Evolutionary conservation across 306 rosid genomes (phyloP), one percentile per base, ranked within the genome.

Genomic region (Prosopis cineraria): DNA sequence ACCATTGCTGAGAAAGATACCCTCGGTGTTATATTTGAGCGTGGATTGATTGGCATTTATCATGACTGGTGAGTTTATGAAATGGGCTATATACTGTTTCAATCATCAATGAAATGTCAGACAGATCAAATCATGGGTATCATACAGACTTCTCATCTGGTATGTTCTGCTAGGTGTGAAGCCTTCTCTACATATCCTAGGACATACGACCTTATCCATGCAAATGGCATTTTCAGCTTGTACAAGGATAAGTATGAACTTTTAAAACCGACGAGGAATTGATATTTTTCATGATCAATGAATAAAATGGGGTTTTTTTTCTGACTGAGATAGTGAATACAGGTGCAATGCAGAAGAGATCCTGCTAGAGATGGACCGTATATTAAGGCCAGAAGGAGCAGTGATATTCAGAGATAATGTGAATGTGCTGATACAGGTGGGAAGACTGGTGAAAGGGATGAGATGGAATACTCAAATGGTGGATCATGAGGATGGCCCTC

Each of bases 21-120:
- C 8, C 86, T 88, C 36, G 87, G 87, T 19, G 82, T 78, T 24
- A 37, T 88, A 59, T 88, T 52, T 19, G 91, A 88, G 65, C 91
- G 85, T 50, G 91, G 91, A 66, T 72, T 88, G 65, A 82, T 88
- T 6, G 91, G 91, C 78, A 85, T 87, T 33, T 87, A 85, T 65
- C 91, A 87, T 53, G 89, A 87, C 47, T 88, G 91, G 91, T 88
- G 83, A 77, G 25, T 50, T 73, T 59, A 52, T 0, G 22, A 31
- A 56, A 37, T 22, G 1, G 1, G 22, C 48, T 34, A 24, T 10
- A 24, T 10, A 55, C 16, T n/a, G 1, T 17, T 33, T 7, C 8
- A 47, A 47, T 47, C 22, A 53, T 20, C 12, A 7, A 56, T 56
- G 6, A 11, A 56, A 56, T 56, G 64, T 25, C 25, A 24, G 4